Evolutionary conservation across 169 alveolate species (phyloP).

Genomic region (Plasmodium gonderi): DNA sequence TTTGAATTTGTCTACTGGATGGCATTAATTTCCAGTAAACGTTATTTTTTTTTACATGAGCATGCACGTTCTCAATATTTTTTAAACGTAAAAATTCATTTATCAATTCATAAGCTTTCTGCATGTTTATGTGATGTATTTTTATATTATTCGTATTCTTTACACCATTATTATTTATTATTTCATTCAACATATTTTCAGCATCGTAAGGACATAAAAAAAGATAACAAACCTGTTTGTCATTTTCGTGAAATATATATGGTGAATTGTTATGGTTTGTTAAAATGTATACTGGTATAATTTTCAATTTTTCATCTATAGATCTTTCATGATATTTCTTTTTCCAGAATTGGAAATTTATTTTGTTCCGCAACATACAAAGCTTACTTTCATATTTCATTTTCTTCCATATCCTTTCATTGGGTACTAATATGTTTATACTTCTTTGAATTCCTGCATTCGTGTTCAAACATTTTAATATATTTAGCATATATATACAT

Average conservation of each 20-base stretch:
- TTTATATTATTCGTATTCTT: slow-evolving; percentile 37
- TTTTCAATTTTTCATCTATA: slow-evolving; percentile 46
- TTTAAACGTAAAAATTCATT: slow-evolving; percentile 45
- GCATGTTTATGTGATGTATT: slow-evolving; percentile 30
- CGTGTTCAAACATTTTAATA: not conserved
- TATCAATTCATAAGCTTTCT: slow-evolving; percentile 58
- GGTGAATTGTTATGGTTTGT: slow-evolving; percentile 67
- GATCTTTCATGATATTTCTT: slow-evolving; percentile 64
- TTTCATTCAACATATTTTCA: slow-evolving; percentile 46
- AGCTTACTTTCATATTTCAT: not conserved
- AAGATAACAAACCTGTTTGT: slow-evolving; percentile 53
- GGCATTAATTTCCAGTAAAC: slow-evolving; percentile 63
- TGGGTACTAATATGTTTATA: not conserved
- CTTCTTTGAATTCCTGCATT: not conserved
- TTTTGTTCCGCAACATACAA: slow-evolving; percentile 7
- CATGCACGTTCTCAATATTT: slow-evolving; percentile 17
- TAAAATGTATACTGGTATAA: slow-evolving; percentile 48
- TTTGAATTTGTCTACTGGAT: slow-evolving; percentile 43
- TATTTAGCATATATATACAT: slow-evolving; percentile 16
- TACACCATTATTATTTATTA: slow-evolving; percentile 57
- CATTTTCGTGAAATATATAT: slow-evolving; percentile 67
- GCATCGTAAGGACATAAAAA: slow-evolving; percentile 73
- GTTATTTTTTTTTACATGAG: slow-evolving; percentile 21
- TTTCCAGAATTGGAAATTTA: slow-evolving; percentile 41
- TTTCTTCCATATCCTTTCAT: not conserved